Conservation (phyloP, 208 protist genomes). For the Balamuthia mandrillaris region DNA sequence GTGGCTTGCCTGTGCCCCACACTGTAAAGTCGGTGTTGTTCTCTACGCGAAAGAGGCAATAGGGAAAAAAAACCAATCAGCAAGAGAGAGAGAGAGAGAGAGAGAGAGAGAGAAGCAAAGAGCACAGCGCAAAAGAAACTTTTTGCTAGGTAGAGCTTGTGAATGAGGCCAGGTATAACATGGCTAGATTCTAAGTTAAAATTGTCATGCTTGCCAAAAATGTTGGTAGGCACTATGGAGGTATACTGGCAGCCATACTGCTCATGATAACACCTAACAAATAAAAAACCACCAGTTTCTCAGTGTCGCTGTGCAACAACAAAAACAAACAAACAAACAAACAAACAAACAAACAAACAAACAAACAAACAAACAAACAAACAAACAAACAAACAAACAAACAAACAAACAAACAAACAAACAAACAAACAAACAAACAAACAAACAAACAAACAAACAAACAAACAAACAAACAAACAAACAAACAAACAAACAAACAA, state of each 20-base stretch:
- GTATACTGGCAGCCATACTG: slow-evolving; percentile 82
- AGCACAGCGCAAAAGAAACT: neutral
- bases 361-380: too few relatives aligned
- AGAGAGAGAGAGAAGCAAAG: too few relatives aligned
- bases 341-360: too few relatives aligned
- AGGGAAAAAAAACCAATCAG: neutral
- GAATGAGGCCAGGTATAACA: slow-evolving; percentile 87
- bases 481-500: too few relatives aligned
- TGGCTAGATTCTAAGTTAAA: slow-evolving; percentile 66
- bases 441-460: too few relatives aligned
- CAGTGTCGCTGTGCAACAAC: neutral
- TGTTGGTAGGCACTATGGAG: slow-evolving; percentile 89
- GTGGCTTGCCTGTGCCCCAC: slow-evolving; percentile 83
- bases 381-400: too few relatives aligned
- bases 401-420: too few relatives aligned
- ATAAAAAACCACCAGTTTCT: neutral
- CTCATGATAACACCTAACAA: slow-evolving; percentile 63
- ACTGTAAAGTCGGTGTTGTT: slow-evolving; percentile 73
- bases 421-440: too few relatives aligned
- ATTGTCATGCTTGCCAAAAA: slow-evolving; percentile 89
- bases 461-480: too few relatives aligned
- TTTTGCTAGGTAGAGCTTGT: slow-evolving; percentile 84
- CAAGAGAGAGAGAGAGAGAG: neutral
- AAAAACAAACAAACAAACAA: too few relatives aligned
- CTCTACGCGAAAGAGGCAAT: too few relatives aligned